A percentile compares a stretch with the other conserved stretches of the same genome.
Conservation (phyloP, 495 filamentous ascomycete species). For the Melanomma pulvis-pyrius region DNA sequence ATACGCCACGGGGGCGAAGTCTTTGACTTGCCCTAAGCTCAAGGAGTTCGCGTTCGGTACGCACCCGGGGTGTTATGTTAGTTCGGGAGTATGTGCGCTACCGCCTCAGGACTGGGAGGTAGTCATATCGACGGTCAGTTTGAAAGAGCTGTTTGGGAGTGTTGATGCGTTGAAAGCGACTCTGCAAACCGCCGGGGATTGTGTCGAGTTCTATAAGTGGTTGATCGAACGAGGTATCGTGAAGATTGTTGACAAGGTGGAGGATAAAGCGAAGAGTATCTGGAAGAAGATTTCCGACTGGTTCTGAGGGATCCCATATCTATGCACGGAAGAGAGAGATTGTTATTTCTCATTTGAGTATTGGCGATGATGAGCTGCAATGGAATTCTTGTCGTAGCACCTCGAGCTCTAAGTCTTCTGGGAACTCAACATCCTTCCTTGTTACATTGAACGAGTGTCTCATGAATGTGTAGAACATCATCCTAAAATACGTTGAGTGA, state of each 20-base stretch:
- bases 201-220: conserved; percentile 38
- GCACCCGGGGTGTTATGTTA: conserved; percentile 38
- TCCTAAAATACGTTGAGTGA: too few species aligned
- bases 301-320: too few species aligned
- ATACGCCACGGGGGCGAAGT: conserved; percentile 13
- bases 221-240: conserved; percentile 28
- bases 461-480: too few species aligned
- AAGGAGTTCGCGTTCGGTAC: conserved; percentile 36
- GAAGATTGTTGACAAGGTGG: conserved; percentile 18
- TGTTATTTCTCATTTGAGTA: too few species aligned
- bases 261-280: conserved; percentile 17
- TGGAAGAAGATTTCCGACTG: conserved; percentile 17
- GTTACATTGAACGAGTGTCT: too few species aligned
- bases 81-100: conserved; percentile 34
- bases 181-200: conserved; percentile 26
- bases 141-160: conserved; percentile 36
- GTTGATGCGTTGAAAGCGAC: conserved; percentile 35
- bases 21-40: conserved; percentile 17
- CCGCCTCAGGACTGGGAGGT: conserved; percentile 33
- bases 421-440: too few species aligned
- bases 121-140: conserved; percentile 33
- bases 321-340: too few species aligned
- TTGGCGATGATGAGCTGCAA: too few species aligned
- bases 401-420: too few species aligned
- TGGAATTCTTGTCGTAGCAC: too few species aligned